These are phyloP conservation scores for Xylaria castorea DNA, from an alignment of 495 filamentous ascomycete genomes.

Conservation along the genomic window DNA sequence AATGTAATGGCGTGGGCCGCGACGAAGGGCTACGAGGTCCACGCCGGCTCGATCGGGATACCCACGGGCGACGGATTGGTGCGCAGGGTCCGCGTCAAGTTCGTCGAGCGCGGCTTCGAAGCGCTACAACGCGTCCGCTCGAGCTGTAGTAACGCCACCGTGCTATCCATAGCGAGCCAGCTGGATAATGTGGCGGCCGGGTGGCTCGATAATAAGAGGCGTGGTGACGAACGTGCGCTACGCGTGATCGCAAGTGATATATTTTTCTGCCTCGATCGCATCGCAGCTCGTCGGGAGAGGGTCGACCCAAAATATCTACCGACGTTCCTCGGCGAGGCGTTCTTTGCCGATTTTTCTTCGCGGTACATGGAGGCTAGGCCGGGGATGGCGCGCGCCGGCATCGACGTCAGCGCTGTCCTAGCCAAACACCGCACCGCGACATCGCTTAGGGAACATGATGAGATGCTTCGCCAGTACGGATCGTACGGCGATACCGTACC, in stretches of 20 bases:
- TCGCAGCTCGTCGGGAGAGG: neutral
- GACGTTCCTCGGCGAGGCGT: slow-evolving; percentile 34
- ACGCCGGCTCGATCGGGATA: slow-evolving; percentile 35
- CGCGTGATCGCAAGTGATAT: slow-evolving; percentile 30
- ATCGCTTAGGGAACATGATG: slow-evolving; percentile 32
- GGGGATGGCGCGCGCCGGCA: slow-evolving; percentile 36
- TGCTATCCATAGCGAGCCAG: slow-evolving; percentile 35
- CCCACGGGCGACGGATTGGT: slow-evolving; percentile 17
- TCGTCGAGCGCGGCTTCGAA: slow-evolving; percentile 37
- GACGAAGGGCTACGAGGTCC: slow-evolving; percentile 25
- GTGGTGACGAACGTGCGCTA: slow-evolving; percentile 24
- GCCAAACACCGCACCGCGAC: slow-evolving; percentile 21
- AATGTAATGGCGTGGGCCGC: slow-evolving; percentile 44
- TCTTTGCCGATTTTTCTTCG: slow-evolving; percentile 37
- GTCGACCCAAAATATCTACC: slow-evolving; percentile 27
- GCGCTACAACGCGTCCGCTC: slow-evolving; percentile 28
- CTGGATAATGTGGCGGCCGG: slow-evolving; percentile 37
- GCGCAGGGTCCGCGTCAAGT: slow-evolving; percentile 38
- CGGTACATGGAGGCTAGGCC: slow-evolving; percentile 19
- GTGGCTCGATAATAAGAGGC: slow-evolving; percentile 26
- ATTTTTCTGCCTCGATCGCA: slow-evolving; percentile 33
- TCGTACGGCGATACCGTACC: neutral
- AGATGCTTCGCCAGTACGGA: slow-evolving; percentile 31
- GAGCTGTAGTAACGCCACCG: slow-evolving; percentile 24
- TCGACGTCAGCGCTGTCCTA: slow-evolving; percentile 34